phyloP scores from a whole-genome alignment of 768 basidiomycete species.

The Amanita inopinata region DNA sequence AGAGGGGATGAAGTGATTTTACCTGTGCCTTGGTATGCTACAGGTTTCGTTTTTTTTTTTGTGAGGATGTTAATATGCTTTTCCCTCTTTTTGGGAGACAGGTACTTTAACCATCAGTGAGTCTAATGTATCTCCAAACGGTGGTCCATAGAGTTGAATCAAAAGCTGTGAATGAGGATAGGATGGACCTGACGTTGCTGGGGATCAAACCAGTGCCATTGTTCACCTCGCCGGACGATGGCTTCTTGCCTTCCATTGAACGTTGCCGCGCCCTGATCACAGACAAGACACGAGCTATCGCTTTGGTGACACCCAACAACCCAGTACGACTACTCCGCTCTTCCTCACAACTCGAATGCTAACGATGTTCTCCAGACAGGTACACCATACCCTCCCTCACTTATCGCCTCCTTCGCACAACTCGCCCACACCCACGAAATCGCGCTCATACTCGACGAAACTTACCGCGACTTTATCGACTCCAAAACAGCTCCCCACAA shows the following conservation, averaged over 20 bases:
- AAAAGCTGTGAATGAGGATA: slow-evolving; percentile 15
- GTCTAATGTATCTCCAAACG: slow-evolving; percentile 16
- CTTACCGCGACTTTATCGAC: slow-evolving; percentile 75
- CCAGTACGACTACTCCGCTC: slow-evolving; percentile 36
- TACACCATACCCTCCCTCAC: slow-evolving; percentile 46
- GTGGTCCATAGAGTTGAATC: slow-evolving; percentile 21
- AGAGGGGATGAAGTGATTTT: slow-evolving; percentile 64
- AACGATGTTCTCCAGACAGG: slow-evolving; percentile 44
- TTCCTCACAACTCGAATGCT: neutral
- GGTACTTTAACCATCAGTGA: slow-evolving; percentile 17
- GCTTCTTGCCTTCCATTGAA: slow-evolving; percentile 51
- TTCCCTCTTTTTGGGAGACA: too few species aligned
- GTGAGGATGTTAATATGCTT: too few species aligned
- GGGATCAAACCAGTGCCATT: slow-evolving; percentile 51
- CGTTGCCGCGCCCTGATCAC: slow-evolving; percentile 45
- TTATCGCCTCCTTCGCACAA: slow-evolving; percentile 48
- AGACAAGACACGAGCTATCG: slow-evolving; percentile 53
- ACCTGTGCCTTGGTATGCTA: slow-evolving; percentile 69
- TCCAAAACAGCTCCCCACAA: slow-evolving; percentile 41
- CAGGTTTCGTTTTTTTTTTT: too few species aligned
- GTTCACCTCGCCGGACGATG: slow-evolving; percentile 35
- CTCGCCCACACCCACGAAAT: slow-evolving; percentile 46
- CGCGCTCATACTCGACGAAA: slow-evolving; percentile 78
- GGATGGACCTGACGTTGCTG: slow-evolving; percentile 61
- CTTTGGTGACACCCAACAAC: slow-evolving; percentile 72